phyloP scores from a whole-genome alignment of 139 green algal genomes.

The Raphidocelis subcapitata region DNA sequence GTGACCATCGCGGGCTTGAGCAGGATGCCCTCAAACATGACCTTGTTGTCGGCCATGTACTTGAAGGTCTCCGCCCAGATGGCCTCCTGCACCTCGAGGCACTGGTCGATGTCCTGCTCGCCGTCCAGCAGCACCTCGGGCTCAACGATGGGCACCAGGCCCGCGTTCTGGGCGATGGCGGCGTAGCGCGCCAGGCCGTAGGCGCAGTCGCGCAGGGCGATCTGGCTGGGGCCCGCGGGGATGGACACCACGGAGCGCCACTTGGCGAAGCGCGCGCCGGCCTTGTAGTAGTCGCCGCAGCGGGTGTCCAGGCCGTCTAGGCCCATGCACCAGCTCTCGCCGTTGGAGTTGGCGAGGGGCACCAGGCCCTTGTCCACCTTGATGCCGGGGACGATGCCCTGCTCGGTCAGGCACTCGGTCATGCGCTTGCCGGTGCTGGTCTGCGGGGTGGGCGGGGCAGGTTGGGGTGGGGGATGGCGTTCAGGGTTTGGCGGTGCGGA shows the following conservation, averaged over 20 bases:
- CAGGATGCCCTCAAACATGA: conserved; percentile 99
- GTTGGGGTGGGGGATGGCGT: too few species aligned
- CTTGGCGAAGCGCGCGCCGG: conserved; percentile 96
- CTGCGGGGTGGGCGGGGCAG: background rate
- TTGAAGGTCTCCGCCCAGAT: conserved; percentile 99
- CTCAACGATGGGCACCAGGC: conserved; percentile 98
- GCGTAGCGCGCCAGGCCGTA: conserved; percentile 98
- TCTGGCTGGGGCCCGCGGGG: conserved; percentile 70
- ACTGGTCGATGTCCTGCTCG: conserved; percentile 81
- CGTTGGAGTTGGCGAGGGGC: conserved; percentile 90
- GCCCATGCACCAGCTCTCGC: conserved; percentile 91
- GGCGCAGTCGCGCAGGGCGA: conserved; percentile 88
- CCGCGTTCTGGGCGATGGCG: conserved; percentile 89
- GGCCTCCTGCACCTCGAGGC: conserved; percentile 79
- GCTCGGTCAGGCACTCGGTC: conserved; percentile 82
- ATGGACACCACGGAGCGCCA: conserved; percentile 95
- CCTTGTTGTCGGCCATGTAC: conserved; percentile 94
- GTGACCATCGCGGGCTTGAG: conserved; percentile 99
- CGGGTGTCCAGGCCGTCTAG: conserved; percentile 93
- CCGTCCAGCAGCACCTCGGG: conserved; percentile 97
- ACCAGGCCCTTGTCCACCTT: conserved; percentile 97
- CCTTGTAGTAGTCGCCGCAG: conserved; percentile 98
- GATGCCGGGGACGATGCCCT: conserved; percentile 87
- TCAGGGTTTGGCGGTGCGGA: too few species aligned
- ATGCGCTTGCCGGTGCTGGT: conserved; percentile 81